Evolutionary conservation across 805 yeast species (phyloP), one percentile per base, ranked within the genome.

Genomic region (Tetrapisispora nanseiensis): DNA sequence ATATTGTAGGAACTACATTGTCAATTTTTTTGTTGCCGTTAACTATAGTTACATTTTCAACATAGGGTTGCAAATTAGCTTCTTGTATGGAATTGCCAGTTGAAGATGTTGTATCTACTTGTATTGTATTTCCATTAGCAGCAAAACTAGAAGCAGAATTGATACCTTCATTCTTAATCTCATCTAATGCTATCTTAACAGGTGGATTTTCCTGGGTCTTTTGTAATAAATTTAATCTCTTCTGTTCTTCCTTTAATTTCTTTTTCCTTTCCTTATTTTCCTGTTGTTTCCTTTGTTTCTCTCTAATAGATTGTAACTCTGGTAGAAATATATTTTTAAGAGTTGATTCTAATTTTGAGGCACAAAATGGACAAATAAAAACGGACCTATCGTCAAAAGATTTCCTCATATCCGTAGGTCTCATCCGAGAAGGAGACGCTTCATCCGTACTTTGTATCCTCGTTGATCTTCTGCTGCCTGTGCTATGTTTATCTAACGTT

Each of bases 261-360:
- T 55, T 55, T 37, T 61, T 51, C 35, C 46, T 51, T 39, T 57
- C 62, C 19, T 57, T 53, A 24, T 59, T 62, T 33, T 57, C 56
- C 22, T 48, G 54, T 27, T 46, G 50, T 30, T 51, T 55, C 33
- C 47, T 51, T 41, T 56, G 55, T 28, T 52, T 54, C 8, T 41
- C 42, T 31, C 62, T 50, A 3, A 52, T 31, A 3, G 48, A 35
- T 16, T 39, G 48, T 24, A 61, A 43, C 39, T 59, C 63, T 28
- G 52, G 52, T 4, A 45, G 42, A 45, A 59, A 59, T 10, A 37
- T 45, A 7, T 22, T 36, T 3, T 63, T 47, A 33, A 57, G 41
- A 10, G 52, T 53, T 6, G 39, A 33, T 37, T 61, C 64, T 21
- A 48, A 33, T 9, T 45, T 42, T 13, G 44, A 44, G 21, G 59